Conservation (phyloP, 2,329 filamentous ascomycete genomes). For the Beauveria sp. region DNA sequence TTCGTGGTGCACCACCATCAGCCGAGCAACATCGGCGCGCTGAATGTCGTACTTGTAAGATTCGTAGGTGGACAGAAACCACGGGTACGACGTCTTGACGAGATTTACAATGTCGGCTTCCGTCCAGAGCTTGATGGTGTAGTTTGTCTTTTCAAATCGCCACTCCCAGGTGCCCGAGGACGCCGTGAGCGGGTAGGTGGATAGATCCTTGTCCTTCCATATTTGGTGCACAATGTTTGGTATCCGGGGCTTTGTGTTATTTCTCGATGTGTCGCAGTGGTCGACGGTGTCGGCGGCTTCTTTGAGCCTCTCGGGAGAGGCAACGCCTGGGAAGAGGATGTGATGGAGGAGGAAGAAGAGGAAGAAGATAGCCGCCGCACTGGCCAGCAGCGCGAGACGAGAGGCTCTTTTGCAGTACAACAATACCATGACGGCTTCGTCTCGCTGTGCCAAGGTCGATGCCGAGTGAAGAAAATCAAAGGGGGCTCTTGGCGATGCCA, state of each 20-base stretch:
- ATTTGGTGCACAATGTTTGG: slow-evolving; percentile 19
- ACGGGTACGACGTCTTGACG: slow-evolving; percentile 15
- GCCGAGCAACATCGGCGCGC: slow-evolving; percentile 17
- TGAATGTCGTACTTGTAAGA: slow-evolving; percentile 18
- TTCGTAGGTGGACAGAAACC: slow-evolving; percentile 18
- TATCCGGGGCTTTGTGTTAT: not conserved
- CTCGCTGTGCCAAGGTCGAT: not conserved
- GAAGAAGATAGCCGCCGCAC: not conserved
- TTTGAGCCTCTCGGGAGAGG: not conserved
- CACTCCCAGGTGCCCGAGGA: slow-evolving; percentile 15
- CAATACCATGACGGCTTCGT: not conserved
- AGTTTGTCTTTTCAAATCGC: slow-evolving; percentile 13
- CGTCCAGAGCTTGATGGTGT: slow-evolving; percentile 19
- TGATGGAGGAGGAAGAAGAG: not conserved
- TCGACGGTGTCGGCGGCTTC: slow-evolving; percentile 3
- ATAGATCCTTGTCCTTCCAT: slow-evolving; percentile 16
- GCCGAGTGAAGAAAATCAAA: not conserved
- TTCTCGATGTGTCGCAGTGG: not conserved
- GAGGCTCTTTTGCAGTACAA: not conserved
- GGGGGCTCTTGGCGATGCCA: not conserved
- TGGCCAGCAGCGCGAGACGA: not conserved
- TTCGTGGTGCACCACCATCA: slow-evolving; percentile 17
- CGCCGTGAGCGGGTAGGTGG: slow-evolving; percentile 13
- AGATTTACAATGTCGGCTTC: slow-evolving; percentile 16
- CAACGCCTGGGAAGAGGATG: not conserved